Base-by-base conservation (phyloP, 2,329 filamentous ascomycete species). In the Monilinia fructicola region DNA sequence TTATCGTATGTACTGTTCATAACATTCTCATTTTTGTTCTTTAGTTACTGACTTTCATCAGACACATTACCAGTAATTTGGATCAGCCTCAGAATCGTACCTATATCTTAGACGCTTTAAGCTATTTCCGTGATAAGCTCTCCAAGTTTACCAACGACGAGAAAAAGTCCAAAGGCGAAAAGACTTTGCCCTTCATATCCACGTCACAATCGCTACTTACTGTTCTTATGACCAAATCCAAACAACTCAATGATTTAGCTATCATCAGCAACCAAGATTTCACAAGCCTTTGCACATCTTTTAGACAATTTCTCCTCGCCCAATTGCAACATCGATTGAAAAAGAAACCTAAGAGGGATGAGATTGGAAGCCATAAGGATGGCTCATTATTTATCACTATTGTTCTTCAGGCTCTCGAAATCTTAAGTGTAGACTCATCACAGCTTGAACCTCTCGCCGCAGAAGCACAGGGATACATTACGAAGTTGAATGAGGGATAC, bases 11-110 rank as follows among this genome's bases (percentile, higher is more conserved):
- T 68, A 14, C 53, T 21, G 2, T 12, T 56, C 26, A 23, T 9
- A 50, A 10, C n/a, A 61, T 52, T 26, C 16, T 50, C 1, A n/a
- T 46, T 18, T 12, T 23, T 4, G 6, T 42, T 23, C 23, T 14
- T n/a, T 44, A 9, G 21, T 28, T 56, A 60, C 63, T 72, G 55
- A 73, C 21, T 9, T 54, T 35, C 2, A 28, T 42, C 64, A 75
- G 73, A 48, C 70, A 73, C 66, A 61, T 74, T n/a, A 67, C 66
- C 5, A 67, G 66, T 40, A 73, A 74, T 64, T 67, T 73, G 14
- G 73, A 74, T 46, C 75, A 76, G 65, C 28, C 67, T 54, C 72
- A 71, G 58, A 75, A 70, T 44, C 71, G 67, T 44, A 55, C 66
- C 10, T 76, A 76, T 44, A 62, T 73, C 9, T 56, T 54, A 18